Conservation (phyloP, 2,329 filamentous ascomycete species). For the Daldinia eschscholtzii region DNA sequence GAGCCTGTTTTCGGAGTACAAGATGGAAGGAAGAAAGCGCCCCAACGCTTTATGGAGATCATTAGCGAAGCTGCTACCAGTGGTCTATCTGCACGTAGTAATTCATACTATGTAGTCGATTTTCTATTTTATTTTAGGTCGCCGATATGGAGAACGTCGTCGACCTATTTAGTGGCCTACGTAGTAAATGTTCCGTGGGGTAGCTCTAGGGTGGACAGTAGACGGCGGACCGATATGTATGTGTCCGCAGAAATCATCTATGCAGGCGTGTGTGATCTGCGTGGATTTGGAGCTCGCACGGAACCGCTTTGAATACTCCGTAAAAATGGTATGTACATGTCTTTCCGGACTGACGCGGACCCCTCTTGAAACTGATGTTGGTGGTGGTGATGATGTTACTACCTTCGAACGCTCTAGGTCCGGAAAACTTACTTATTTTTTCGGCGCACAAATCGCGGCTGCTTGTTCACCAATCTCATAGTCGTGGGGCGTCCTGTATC, state of each 20-base stretch:
- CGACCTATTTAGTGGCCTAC: constrained; percentile 14
- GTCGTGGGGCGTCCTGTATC: constrained; percentile 11
- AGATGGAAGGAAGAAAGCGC: constrained; percentile 22
- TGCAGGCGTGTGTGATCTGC: constrained; percentile 37
- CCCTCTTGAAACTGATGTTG: constrained; percentile 32
- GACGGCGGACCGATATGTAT: constrained; percentile 30
- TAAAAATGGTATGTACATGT: constrained; percentile 28
- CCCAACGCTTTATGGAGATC: constrained; percentile 18
- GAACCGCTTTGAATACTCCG: constrained; percentile 36
- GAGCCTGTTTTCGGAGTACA: constrained; percentile 28
- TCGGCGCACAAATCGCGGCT: not conserved
- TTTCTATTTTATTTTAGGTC: constrained; percentile 7
- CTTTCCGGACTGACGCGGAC: constrained; percentile 7
- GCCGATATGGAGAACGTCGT: constrained; percentile 24
- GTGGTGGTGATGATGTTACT: constrained; percentile 26
- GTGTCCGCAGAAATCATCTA: constrained; percentile 26
- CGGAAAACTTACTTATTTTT: constrained; percentile 34
- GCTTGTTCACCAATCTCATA: constrained; percentile 5
- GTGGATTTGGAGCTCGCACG: constrained; percentile 30
- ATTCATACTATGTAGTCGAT: constrained; percentile 21
- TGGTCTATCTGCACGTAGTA: constrained; percentile 34
- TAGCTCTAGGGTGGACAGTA: constrained; percentile 15
- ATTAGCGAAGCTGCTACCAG: constrained; percentile 14
- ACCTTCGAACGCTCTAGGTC: constrained; percentile 17
- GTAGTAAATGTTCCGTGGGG: constrained; percentile 28